Conservation (phyloP, 768 basidiomycete species). For the Filobasidium wieringae region DNA sequence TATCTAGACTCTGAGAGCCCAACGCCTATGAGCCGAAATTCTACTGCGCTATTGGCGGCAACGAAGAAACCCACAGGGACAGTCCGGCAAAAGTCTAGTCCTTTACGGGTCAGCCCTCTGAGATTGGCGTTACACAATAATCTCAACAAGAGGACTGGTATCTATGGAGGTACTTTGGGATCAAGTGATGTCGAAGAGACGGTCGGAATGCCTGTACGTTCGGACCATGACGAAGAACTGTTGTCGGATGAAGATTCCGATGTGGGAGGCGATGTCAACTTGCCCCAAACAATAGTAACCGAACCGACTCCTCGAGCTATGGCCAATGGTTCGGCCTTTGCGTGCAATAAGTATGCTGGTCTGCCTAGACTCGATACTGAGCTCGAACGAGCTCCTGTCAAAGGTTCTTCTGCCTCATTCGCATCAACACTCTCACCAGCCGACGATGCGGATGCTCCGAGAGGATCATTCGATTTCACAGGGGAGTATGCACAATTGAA, state of each 20-base stretch:
- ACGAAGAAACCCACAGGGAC: conserved; percentile 15
- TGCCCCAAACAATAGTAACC: background rate
- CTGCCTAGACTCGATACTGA: background rate
- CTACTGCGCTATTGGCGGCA: conserved; percentile 17
- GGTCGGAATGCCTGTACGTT: conserved; percentile 2
- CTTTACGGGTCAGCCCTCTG: conserved; percentile 30
- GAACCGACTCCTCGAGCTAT: conserved; percentile 3
- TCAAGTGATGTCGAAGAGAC: conserved; percentile 6
- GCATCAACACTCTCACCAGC: background rate
- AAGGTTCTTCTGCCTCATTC: conserved; percentile 2
- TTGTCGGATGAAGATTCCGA: conserved; percentile 1
- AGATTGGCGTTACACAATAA: conserved; percentile 10
- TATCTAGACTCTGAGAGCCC: conserved; percentile 22
- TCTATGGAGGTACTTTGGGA: background rate
- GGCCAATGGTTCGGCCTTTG: background rate
- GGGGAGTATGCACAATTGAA: conserved; percentile 28
- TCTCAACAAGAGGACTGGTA: background rate
- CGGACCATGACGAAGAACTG: background rate
- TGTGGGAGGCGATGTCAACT: background rate
- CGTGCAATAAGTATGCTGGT: background rate
- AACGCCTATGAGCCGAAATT: conserved; percentile 26
- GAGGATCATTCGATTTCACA: conserved; percentile 35
- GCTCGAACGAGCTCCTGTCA: conserved; percentile 4
- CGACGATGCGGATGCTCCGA: conserved; percentile 10
- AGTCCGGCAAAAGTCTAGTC: conserved; percentile 18